Evolutionary conservation across 371 early-diverging fungal species (phyloP).

Genomic region (Parasitella parasitica): DNA sequence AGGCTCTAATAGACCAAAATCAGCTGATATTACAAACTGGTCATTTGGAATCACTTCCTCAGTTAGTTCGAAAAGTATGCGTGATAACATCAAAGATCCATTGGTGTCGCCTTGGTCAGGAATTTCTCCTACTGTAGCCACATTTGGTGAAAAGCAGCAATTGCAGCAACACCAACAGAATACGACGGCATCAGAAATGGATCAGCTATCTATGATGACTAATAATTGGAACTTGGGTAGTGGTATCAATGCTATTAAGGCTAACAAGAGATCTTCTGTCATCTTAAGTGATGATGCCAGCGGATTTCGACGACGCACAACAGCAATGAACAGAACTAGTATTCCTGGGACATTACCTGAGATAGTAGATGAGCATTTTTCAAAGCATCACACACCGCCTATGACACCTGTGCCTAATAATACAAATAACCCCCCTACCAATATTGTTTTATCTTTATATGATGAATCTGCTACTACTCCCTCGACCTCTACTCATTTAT

Average conservation of each 20-base stretch:
- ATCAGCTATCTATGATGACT: conserved; percentile 21
- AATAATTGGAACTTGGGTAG: neutral
- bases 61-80: conserved; percentile 9
- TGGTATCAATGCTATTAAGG: neutral
- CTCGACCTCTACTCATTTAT: conserved; percentile 15
- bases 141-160: conserved; percentile 26
- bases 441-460: conserved; percentile 56
- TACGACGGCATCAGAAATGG: neutral
- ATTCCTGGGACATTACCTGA: conserved; percentile 59
- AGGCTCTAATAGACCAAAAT: conserved; percentile 46
- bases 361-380: conserved; percentile 43
- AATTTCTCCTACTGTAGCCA: conserved; percentile 45
- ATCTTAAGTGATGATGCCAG: conserved; percentile 34
- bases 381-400: conserved; percentile 17
- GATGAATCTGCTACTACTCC: conserved; percentile 30
- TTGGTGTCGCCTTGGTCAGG: conserved; percentile 16
- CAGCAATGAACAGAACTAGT: conserved; percentile 33
- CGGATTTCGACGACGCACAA: conserved; percentile 34
- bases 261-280: conserved; percentile 18
- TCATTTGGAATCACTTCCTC: conserved; percentile 29
- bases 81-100: neutral
- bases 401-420: neutral
- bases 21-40: conserved; percentile 67
- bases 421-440: conserved; percentile 17
- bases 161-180: neutral